These are phyloP conservation scores for Ophiostoma tasmaniense DNA, from an alignment of 2,329 filamentous ascomycete genomes.

Conservation along the genomic window DNA sequence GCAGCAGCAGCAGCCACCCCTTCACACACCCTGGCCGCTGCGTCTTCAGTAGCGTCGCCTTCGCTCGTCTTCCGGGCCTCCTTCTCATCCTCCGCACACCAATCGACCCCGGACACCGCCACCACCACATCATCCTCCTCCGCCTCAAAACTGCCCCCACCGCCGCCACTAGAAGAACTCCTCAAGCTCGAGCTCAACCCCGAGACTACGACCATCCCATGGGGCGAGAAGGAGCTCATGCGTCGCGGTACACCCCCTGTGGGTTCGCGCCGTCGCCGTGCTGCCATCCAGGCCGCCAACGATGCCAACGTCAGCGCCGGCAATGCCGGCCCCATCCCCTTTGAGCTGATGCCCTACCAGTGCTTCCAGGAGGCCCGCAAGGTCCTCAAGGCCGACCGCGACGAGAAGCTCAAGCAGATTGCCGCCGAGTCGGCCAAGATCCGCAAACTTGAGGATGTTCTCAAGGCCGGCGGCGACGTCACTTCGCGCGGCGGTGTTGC, in stretches of 20 bases:
- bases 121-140: neutral
- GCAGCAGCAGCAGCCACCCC: neutral
- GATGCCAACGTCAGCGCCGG: slow-evolving; percentile 4
- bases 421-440: slow-evolving; percentile 59
- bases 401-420: slow-evolving; percentile 71
- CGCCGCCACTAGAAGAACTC: slow-evolving; percentile 19
- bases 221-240: slow-evolving; percentile 60
- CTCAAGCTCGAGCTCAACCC: slow-evolving; percentile 48
- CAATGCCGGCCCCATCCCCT: slow-evolving; percentile 59
- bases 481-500: slow-evolving; percentile 53
- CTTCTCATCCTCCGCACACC: slow-evolving; percentile 1
- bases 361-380: slow-evolving; percentile 94
- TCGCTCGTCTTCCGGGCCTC: neutral
- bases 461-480: slow-evolving; percentile 21
- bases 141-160: slow-evolving; percentile 21
- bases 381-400: slow-evolving; percentile 68
- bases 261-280: slow-evolving; percentile 76
- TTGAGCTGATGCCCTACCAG: slow-evolving; percentile 92
- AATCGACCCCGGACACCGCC: neutral
- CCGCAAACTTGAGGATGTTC: slow-evolving; percentile 50
- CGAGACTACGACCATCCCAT: slow-evolving; percentile 55
- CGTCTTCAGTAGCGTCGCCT: neutral
- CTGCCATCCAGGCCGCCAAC: slow-evolving; percentile 45
- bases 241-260: slow-evolving; percentile 62
- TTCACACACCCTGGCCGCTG: neutral